Percentiles rank a stretch among this genome's conserved stretches.
These are phyloP conservation scores for Tuber umbilicatum DNA, from an alignment of 495 filamentous ascomycete genomes.

Conservation along the genomic window DNA sequence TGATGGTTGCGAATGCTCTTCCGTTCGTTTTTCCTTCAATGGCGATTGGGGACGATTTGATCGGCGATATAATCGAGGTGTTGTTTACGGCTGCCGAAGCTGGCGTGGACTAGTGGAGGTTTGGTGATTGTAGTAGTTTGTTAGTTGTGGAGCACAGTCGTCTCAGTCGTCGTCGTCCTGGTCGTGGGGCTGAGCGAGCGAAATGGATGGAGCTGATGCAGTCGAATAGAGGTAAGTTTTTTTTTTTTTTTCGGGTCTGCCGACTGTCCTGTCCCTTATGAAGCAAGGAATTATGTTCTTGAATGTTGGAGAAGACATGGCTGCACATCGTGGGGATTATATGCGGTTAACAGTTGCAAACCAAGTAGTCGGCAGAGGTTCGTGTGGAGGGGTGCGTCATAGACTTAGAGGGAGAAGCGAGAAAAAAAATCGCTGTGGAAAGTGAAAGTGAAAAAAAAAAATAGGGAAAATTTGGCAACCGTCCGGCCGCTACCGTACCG, in stretches of 20 bases:
- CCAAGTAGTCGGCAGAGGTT: not conserved
- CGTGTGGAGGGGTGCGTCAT: not conserved
- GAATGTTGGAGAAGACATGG: not conserved
- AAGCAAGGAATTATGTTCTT: not conserved
- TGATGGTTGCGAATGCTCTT: not conserved
- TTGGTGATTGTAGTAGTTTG: not conserved
- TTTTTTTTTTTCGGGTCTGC: not conserved
- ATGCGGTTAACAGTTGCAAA: not conserved
- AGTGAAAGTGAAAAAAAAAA: no score
- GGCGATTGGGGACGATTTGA: not conserved
- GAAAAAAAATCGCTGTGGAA: no score
- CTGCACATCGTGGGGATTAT: not conserved
- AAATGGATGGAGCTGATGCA: not conserved
- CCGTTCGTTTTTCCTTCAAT: not conserved
- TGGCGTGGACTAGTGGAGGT: not conserved
- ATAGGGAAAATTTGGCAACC: no score
- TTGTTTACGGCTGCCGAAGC: slow-evolving; percentile 14
- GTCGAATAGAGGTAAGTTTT: not conserved
- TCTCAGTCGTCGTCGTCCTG: slow-evolving; percentile 10
- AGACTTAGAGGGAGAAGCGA: not conserved
- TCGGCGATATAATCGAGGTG: not conserved
- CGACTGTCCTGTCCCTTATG: not conserved
- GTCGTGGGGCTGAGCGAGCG: slow-evolving; percentile 25
- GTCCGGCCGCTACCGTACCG: no score
- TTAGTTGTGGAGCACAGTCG: slow-evolving; percentile 11